Percentiles rank a stretch among this genome's conserved stretches.
phyloP scores from a whole-genome alignment of 371 early-diverging fungal genomes.

The Mucor plumbeus region DNA sequence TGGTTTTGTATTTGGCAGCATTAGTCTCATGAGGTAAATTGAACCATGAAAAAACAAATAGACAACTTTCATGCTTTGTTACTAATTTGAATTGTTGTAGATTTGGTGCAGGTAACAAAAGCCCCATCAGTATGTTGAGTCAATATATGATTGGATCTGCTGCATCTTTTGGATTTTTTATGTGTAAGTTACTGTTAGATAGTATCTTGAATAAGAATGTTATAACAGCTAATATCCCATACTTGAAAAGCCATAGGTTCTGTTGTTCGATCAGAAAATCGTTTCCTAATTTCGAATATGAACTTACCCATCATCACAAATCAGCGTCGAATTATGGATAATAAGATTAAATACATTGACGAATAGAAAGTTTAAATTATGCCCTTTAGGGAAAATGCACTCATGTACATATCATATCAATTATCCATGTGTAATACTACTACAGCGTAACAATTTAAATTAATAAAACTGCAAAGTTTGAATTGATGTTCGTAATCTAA shows the following conservation, averaged over 20 bases:
- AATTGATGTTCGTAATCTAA: too few species aligned
- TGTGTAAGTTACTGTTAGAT: constrained; percentile 39
- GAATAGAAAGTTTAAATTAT: neutral
- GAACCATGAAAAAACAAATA: too few species aligned
- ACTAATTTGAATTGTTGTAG: constrained; percentile 18
- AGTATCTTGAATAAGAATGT: constrained; percentile 5
- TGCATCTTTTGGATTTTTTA: constrained; percentile 61
- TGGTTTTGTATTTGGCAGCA: constrained; percentile 79
- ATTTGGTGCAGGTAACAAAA: constrained; percentile 50
- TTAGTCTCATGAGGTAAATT: constrained; percentile 69
- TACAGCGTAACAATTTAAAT: neutral
- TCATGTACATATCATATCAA: constrained; percentile 6
- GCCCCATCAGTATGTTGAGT: constrained; percentile 50
- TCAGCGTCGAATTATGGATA: constrained; percentile 2
- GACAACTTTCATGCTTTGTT: neutral
- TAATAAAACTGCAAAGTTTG: neutral
- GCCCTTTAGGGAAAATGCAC: neutral
- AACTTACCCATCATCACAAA: constrained; percentile 25
- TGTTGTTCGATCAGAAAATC: constrained; percentile 73
- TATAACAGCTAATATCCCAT: constrained; percentile 38
- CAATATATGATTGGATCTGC: constrained; percentile 61
- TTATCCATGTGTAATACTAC: neutral
- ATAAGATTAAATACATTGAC: constrained; percentile 1
- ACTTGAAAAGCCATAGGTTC: constrained; percentile 68
- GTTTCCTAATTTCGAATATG: constrained; percentile 12